Conservation (phyloP, 2,329 filamentous ascomycete genomes). For the Tothia fuscella region DNA sequence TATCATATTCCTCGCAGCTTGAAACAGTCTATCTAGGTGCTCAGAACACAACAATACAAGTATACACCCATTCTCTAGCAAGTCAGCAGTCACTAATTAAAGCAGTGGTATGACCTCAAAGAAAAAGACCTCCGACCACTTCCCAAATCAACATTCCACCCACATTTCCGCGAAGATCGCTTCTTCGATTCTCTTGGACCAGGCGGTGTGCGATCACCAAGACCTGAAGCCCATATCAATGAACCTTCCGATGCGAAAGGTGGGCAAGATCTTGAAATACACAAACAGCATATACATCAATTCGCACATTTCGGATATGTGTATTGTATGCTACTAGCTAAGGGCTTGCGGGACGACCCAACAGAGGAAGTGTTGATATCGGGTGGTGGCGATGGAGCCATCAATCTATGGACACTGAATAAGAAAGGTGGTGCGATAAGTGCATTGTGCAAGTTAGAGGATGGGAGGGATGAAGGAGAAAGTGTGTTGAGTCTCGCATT, state of each 20-base stretch:
- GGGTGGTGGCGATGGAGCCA: conserved; percentile 83
- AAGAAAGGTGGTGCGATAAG: conserved; percentile 50
- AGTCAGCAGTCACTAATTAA: conserved; percentile 17
- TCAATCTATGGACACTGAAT: conserved; percentile 83
- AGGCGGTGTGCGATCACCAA: conserved; percentile 66
- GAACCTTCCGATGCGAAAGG: conserved; percentile 39
- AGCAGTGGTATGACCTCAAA: conserved; percentile 64
- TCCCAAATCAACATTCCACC: conserved; percentile 56
- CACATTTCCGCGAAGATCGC: conserved; percentile 64
- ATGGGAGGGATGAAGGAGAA: conserved; percentile 44
- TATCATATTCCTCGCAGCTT: conserved; percentile 71
- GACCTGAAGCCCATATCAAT: conserved; percentile 47
- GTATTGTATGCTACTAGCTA: conserved; percentile 85
- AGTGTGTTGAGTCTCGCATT: conserved; percentile 67
- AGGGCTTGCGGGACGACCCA: conserved; percentile 51
- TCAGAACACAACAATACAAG: conserved; percentile 85
- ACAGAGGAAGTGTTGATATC: conserved; percentile 74
- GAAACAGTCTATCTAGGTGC: conserved; percentile 83
- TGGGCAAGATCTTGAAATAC: conserved; percentile 65
- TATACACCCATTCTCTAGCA: conserved; percentile 18
- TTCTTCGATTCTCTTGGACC: conserved; percentile 91
- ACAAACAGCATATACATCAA: conserved; percentile 65
- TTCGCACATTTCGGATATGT: conserved; percentile 95
- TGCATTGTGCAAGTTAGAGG: conserved; percentile 56
- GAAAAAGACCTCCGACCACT: conserved; percentile 48